A percentile compares a stretch with the other conserved stretches of the same genome.
Conservation (phyloP, 108 stramenopile genomes). For the Cyclostephanos tholiformis region DNA sequence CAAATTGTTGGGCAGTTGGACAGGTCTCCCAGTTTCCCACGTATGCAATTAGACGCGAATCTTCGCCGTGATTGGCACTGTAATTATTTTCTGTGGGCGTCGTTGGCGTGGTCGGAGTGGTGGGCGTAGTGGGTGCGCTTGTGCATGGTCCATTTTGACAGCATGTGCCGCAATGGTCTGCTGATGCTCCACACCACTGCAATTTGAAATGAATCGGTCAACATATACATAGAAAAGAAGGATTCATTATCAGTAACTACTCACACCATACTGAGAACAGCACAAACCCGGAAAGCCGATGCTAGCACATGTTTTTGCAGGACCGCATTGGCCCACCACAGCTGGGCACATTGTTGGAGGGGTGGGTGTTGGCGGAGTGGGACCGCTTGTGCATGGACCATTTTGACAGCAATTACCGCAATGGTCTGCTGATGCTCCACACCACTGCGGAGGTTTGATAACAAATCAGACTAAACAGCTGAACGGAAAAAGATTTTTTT, state of each 20-base stretch:
- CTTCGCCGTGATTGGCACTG: too few species aligned
- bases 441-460: constrained; percentile 1
- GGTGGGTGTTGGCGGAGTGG: too few species aligned
- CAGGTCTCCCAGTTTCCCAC: too few species aligned
- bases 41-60: too few species aligned
- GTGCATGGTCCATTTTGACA: constrained; percentile 13
- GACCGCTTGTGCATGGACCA: neutral
- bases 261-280: constrained; percentile 15
- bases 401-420: constrained; percentile 14
- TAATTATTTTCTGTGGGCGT: too few species aligned
- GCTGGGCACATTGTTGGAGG: too few species aligned
- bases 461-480: neutral
- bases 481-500: neutral
- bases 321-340: neutral
- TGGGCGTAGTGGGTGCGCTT: neutral
- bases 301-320: neutral
- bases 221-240: neutral
- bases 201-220: neutral
- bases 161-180: too few species aligned
- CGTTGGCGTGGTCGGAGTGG: too few species aligned
- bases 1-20: too few species aligned
- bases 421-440: constrained; percentile 9
- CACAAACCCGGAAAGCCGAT: too few species aligned
- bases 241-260: neutral
- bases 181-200: constrained; percentile 13